phyloP scores from a whole-genome alignment of 2,329 filamentous ascomycete species.

The Cadophora sp. region DNA sequence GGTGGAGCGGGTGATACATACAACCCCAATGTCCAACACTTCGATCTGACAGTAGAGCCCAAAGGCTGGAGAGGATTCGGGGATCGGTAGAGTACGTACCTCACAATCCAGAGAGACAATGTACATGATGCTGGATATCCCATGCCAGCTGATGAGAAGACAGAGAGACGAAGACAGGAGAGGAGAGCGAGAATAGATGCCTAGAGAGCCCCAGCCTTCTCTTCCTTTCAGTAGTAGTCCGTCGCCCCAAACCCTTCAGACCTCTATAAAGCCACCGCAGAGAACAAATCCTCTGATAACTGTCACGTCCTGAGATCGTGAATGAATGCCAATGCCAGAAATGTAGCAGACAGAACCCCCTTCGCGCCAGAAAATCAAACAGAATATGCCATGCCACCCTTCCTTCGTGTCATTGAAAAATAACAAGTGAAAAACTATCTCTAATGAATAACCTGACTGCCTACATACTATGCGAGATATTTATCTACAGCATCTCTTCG shows the following conservation, averaged over 20 bases:
- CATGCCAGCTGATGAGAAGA: conserved; percentile 28
- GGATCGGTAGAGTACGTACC: conserved; percentile 39
- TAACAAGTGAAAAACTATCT: conserved; percentile 32
- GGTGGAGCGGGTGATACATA: conserved; percentile 29
- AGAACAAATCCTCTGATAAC: conserved; percentile 11
- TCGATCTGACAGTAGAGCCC: neutral
- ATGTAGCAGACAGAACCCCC: conserved; percentile 3
- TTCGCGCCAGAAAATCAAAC: conserved; percentile 9
- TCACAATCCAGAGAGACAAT: conserved; percentile 27
- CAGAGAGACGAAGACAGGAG: conserved; percentile 30
- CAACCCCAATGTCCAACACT: conserved; percentile 14
- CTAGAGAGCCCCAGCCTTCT: conserved; percentile 28
- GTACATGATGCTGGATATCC: conserved; percentile 29
- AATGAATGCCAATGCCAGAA: conserved; percentile 22
- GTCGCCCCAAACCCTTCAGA: conserved; percentile 5
- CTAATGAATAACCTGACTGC: conserved; percentile 32
- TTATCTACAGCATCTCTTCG: conserved; percentile 46
- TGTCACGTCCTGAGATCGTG: conserved; percentile 14
- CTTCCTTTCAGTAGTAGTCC: neutral
- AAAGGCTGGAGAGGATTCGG: conserved; percentile 13
- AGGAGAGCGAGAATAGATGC: conserved; percentile 37
- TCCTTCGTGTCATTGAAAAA: conserved; percentile 22
- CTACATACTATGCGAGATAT: conserved; percentile 34
- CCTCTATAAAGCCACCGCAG: conserved; percentile 15
- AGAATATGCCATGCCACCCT: conserved; percentile 18